Percentiles rank a stretch among this genome's conserved stretches.
Evolutionary conservation across 2,329 filamentous ascomycete species (phyloP).

Genomic region (Diaporthe sp.): DNA sequence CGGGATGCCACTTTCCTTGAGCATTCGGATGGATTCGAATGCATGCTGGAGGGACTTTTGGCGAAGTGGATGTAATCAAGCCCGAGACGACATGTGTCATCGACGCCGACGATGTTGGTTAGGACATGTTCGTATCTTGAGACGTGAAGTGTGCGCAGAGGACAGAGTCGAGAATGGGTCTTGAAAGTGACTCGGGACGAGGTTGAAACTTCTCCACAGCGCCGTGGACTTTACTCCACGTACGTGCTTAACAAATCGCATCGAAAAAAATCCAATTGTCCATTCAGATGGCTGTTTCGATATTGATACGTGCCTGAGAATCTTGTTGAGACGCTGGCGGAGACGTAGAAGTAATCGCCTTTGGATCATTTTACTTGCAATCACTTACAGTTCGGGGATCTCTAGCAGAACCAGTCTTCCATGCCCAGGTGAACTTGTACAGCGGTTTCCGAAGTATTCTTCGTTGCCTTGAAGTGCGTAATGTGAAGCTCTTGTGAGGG

Average conservation of each 20-base stretch:
- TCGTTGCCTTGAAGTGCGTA: neutral
- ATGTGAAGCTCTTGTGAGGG: neutral
- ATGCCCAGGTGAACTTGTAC: neutral
- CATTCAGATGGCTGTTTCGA: constrained; percentile 4
- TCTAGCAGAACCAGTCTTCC: neutral
- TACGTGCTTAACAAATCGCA: neutral
- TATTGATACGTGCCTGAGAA: neutral
- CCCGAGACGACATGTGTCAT: constrained; percentile 2
- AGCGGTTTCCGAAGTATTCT: neutral
- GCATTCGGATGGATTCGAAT: constrained; percentile 20
- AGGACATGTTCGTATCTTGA: neutral
- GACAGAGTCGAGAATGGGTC: neutral
- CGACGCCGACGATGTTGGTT: neutral
- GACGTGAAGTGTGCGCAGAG: constrained; percentile 1
- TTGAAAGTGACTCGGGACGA: constrained; percentile 11
- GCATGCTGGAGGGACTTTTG: constrained; percentile 1
- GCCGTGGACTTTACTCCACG: neutral
- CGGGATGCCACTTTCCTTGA: constrained; percentile 16
- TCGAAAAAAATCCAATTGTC: neutral
- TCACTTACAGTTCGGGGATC: neutral
- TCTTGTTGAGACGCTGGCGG: neutral
- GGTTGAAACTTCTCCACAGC: constrained; percentile 7
- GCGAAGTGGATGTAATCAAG: neutral
- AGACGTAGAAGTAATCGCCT: neutral
- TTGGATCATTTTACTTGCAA: neutral